phyloP scores from a whole-genome alignment of 495 filamentous ascomycete genomes.

The Polyplosphaeria fusca region DNA sequence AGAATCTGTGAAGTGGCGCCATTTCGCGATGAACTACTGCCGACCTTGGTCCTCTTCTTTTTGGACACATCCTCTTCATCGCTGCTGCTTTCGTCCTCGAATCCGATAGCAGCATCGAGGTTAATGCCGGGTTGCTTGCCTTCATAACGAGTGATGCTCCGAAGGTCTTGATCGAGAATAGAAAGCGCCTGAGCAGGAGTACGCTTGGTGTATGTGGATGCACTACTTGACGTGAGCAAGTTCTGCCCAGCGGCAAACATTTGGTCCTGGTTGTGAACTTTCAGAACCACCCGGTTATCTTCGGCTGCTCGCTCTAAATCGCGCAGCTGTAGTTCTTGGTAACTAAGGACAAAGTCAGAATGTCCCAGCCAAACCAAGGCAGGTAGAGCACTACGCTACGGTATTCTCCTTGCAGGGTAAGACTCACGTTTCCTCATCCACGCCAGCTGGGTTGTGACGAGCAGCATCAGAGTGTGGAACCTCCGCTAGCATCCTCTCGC shows the following conservation, averaged over 20 bases:
- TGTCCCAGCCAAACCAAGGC: no score
- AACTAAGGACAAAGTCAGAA: no score
- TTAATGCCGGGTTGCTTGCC: constrained; percentile 50
- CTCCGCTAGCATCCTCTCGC: constrained; percentile 84
- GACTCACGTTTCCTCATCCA: constrained; percentile 74
- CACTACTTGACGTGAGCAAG: constrained; percentile 24
- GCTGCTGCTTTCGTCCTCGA: constrained; percentile 65
- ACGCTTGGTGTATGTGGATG: constrained; percentile 27
- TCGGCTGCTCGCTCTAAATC: constrained; percentile 75
- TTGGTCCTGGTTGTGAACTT: constrained; percentile 76
- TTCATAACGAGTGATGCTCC: constrained; percentile 31
- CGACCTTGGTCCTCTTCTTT: constrained; percentile 52
- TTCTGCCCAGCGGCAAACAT: constrained; percentile 69
- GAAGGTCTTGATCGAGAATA: constrained; percentile 60
- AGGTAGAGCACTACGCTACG: no score
- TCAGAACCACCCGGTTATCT: constrained; percentile 73
- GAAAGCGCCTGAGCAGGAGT: constrained; percentile 61
- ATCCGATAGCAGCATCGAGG: constrained; percentile 57
- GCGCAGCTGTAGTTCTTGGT: constrained; percentile 68
- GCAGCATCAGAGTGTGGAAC: constrained; percentile 74
- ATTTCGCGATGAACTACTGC: constrained; percentile 54
- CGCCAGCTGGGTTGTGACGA: constrained; percentile 57
- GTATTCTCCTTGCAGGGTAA: no score
- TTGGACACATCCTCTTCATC: constrained; percentile 48
- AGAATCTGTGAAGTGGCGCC: constrained; percentile 58